Conservation (phyloP, 2,329 filamentous ascomycete species). For the Plenodomus lindquistii region DNA sequence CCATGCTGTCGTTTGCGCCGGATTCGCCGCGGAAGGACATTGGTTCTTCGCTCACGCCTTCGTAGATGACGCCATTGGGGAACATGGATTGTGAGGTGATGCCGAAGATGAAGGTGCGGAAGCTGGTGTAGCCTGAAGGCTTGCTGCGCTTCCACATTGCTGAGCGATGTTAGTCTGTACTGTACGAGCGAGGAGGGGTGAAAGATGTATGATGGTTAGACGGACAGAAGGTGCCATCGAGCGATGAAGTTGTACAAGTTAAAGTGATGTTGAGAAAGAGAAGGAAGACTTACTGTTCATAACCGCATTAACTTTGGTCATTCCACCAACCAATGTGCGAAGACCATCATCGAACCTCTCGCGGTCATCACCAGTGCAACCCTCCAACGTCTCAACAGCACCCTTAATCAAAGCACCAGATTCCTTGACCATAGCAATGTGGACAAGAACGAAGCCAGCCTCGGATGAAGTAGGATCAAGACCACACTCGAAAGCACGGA, state of each 20-base stretch:
- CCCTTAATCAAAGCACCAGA: conserved; percentile 78
- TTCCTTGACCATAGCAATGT: conserved; percentile 93
- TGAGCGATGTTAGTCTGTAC: conserved; percentile 33
- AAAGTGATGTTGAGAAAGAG: too few species aligned
- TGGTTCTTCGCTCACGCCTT: conserved; percentile 76
- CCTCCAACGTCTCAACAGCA: conserved; percentile 67
- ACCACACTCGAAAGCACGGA: conserved; percentile 89
- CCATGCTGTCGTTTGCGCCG: conserved; percentile 93
- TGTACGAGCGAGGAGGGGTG: too few species aligned
- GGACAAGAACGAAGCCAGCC: conserved; percentile 93
- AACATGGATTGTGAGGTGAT: conserved; percentile 96
- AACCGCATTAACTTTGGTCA: conserved; percentile 72
- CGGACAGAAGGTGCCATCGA: too few species aligned
- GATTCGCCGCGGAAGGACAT: conserved; percentile 88
- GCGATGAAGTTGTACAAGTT: too few species aligned
- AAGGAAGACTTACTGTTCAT: conserved; percentile 67
- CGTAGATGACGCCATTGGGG: conserved; percentile 86
- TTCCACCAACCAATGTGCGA: conserved; percentile 58
- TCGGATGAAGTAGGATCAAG: conserved; percentile 86
- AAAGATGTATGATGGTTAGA: too few species aligned
- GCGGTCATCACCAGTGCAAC: conserved; percentile 50
- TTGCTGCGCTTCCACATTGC: conserved; percentile 90
- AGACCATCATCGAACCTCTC: conserved; percentile 62
- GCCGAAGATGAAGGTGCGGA: conserved; percentile 96
- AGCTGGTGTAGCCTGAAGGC: conserved; percentile 81